phyloP scores from a whole-genome alignment of 345 rosid species.

The Ailanthus altissimus region DNA sequence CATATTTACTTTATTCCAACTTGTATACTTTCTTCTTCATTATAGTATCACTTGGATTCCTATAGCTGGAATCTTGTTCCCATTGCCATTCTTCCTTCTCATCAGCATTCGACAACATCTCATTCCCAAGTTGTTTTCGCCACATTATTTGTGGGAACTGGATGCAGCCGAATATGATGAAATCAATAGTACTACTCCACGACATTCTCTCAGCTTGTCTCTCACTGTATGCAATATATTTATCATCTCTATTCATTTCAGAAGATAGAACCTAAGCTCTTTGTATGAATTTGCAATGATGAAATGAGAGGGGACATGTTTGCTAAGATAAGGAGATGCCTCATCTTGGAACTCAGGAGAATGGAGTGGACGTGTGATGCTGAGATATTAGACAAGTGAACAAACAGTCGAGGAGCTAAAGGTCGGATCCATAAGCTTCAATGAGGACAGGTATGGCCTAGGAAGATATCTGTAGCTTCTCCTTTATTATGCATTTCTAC shows the following conservation, averaged over 20 bases:
- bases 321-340: conserved; percentile 40
- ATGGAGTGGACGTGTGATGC: conserved; percentile 45
- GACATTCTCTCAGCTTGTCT: conserved; percentile 41
- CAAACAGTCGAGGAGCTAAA: conserved; percentile 81
- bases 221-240: conserved; percentile 24
- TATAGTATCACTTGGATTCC: conserved; percentile 88
- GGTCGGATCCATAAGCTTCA: conserved; percentile 54
- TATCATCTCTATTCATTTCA: neutral
- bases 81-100: conserved; percentile 79
- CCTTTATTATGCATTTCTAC: neutral
- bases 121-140: conserved; percentile 61
- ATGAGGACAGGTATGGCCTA: conserved; percentile 41
- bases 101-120: conserved; percentile 66
- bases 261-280: neutral
- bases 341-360: conserved; percentile 15
- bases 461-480: conserved; percentile 17
- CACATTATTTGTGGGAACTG: conserved; percentile 51
- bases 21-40: conserved; percentile 61
- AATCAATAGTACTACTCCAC: conserved; percentile 46
- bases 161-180: conserved; percentile 92
- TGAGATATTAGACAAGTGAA: conserved; percentile 73
- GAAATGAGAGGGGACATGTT: neutral
- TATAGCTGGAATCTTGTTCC: conserved; percentile 79
- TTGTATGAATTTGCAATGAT: neutral
- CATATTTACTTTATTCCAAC: conserved; percentile 60